A percentile compares a stretch with the other conserved stretches of the same genome.
These are phyloP conservation scores for Pestalotiopsis sp. DNA, from an alignment of 2,329 filamentous ascomycete species.

Conservation along the genomic window DNA sequence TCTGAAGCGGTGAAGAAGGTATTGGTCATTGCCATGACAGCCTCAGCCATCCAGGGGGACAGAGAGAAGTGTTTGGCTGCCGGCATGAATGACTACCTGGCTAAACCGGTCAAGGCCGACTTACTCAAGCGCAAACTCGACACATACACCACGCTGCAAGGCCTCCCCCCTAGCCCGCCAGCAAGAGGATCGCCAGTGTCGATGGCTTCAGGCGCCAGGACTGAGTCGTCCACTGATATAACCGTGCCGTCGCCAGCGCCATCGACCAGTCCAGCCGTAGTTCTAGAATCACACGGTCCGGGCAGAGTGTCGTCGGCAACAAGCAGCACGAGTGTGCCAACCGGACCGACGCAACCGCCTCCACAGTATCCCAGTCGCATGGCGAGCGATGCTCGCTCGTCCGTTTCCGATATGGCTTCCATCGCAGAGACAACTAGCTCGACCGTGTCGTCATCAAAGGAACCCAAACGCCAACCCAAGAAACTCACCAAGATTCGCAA, in stretches of 20 bases:
- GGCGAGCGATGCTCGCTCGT: constrained; percentile 37
- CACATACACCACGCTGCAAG: constrained; percentile 50
- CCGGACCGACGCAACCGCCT: constrained; percentile 19
- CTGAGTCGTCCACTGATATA: constrained; percentile 12
- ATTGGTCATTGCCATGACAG: constrained; percentile 97
- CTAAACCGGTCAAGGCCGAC: constrained; percentile 90
- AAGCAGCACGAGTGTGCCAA: constrained; percentile 13
- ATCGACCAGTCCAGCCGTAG: constrained; percentile 22
- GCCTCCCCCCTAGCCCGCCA: constrained; percentile 29
- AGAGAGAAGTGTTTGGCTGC: constrained; percentile 93
- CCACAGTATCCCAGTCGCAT: constrained; percentile 27
- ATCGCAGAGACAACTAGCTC: constrained; percentile 21
- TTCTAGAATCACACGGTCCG: constrained; percentile 17
- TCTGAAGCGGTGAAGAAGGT: constrained; percentile 78
- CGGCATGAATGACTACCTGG: constrained; percentile 97
- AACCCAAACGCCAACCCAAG: constrained; percentile 33
- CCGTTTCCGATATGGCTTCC: constrained; percentile 32
- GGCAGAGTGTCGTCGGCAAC: not conserved
- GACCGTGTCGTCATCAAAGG: constrained; percentile 18
- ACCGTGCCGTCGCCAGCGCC: constrained; percentile 17
- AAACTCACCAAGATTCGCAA: constrained; percentile 46
- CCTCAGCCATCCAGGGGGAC: constrained; percentile 91
- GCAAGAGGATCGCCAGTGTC: not conserved
- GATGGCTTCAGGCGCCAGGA: constrained; percentile 8
- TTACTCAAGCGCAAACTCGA: constrained; percentile 83